phyloP scores from a whole-genome alignment of 345 rosid species.

The Excoecaria cochinchinensis region DNA sequence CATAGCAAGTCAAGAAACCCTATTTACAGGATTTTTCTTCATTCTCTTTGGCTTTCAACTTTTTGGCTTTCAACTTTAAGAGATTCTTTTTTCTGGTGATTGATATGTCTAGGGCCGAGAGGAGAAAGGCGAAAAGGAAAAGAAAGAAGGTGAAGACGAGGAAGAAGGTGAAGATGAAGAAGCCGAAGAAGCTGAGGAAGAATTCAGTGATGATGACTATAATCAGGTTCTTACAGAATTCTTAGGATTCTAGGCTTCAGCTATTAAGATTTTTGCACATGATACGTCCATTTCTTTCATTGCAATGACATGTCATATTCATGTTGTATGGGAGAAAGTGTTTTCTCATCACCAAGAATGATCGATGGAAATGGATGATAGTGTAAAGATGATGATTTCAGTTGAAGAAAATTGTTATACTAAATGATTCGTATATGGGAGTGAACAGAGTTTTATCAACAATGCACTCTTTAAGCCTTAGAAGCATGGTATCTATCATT shows the following conservation, averaged over 20 bases:
- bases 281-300: not conserved
- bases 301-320: slow-evolving; percentile 2
- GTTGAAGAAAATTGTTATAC: not conserved
- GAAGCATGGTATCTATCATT: not conserved
- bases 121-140: slow-evolving; percentile 40
- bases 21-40: not conserved
- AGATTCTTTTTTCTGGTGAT: not conserved
- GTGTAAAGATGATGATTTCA: not conserved
- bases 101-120: slow-evolving; percentile 31
- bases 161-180: slow-evolving; percentile 33
- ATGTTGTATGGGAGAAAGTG: not conserved
- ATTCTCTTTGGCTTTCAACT: not conserved
- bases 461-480: not conserved
- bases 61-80: not conserved
- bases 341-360: slow-evolving; percentile 1
- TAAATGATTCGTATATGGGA: not conserved
- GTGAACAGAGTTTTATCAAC: not conserved
- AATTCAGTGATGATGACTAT: slow-evolving; percentile 48
- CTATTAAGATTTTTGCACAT: not conserved
- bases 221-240: slow-evolving; percentile 37
- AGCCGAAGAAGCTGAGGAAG: slow-evolving; percentile 34
- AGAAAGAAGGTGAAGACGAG: slow-evolving; percentile 35
- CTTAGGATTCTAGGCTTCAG: not conserved
- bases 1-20: not conserved
- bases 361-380: not conserved